phyloP scores from a whole-genome alignment of 345 rosid genomes.

The Brassica carinata region DNA sequence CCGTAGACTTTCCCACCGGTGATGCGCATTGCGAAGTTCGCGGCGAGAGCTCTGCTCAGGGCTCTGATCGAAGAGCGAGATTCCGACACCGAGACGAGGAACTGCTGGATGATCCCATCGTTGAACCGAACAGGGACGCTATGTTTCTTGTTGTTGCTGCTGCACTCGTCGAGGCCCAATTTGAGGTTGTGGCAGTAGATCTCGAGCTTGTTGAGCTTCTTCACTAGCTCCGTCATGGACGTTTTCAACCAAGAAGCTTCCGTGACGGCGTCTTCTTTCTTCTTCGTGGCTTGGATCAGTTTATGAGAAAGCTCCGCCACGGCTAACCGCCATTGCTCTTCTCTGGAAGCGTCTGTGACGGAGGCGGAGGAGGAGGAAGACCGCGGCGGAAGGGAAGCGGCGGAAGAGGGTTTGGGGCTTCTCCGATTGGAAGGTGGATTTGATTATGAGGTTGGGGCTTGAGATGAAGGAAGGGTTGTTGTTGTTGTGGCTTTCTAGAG shows the following conservation, averaged over 20 bases:
- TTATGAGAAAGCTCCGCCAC: slow-evolving; percentile 85
- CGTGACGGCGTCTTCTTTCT: slow-evolving; percentile 72
- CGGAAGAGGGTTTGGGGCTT: slow-evolving; percentile 54
- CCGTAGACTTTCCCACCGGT: slow-evolving; percentile 59
- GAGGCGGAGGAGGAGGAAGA: slow-evolving; percentile 29
- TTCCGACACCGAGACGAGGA: slow-evolving; percentile 66
- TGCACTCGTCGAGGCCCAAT: slow-evolving; percentile 75
- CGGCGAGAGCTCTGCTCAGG: slow-evolving; percentile 70
- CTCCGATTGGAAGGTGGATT: slow-evolving; percentile 64
- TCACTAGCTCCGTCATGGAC: slow-evolving; percentile 90
- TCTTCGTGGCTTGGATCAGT: slow-evolving; percentile 74
- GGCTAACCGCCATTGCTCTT: slow-evolving; percentile 74
- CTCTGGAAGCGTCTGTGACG: slow-evolving; percentile 44
- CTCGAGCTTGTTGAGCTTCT: slow-evolving; percentile 87
- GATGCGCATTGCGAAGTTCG: no score
- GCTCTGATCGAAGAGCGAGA: slow-evolving; percentile 63
- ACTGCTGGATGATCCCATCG: slow-evolving; percentile 62
- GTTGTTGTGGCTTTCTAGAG: slow-evolving; percentile 57
- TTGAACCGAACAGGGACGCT: slow-evolving; percentile 23
- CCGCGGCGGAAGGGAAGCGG: slow-evolving; percentile 29
- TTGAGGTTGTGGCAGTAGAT: slow-evolving; percentile 76
- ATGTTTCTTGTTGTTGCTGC: slow-evolving; percentile 36
- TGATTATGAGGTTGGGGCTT: slow-evolving; percentile 80
- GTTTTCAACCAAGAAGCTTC: slow-evolving; percentile 79
- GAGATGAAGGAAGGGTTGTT: slow-evolving; percentile 57